Evolutionary conservation across 306 rosid genomes (phyloP), one percentile per base, ranked within the genome.

Genomic region (Castanea crenata): DNA sequence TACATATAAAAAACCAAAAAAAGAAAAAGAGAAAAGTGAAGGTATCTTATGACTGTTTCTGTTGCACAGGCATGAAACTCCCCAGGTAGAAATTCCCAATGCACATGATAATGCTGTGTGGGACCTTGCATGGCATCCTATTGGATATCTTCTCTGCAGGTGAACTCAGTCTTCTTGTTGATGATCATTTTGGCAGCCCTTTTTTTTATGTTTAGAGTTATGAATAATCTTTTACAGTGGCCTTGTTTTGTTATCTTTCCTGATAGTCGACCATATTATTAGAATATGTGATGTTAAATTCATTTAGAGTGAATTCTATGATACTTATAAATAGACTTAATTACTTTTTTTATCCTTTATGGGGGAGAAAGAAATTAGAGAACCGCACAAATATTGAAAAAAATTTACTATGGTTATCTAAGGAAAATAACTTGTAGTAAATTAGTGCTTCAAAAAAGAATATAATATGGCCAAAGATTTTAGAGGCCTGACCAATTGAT

Each of bases 41-140:
- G 46, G 46, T 49, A 49, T 83, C 79, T 75, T 73, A 55, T 79
- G 77, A 79, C 74, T 64, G 35, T 77, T 55, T 78, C 63, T 81
- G 75, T 70, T 84, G 74, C 69, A 56, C 97, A 95, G 99, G 87
- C 99, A 92, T 76, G 99, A 91, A 55, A 90, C 94, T 62, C 98
- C 99, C 4, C 99, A 95, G 87, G 84, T 93, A 82, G 99, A 95
- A 89, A 90, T 95, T 85, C 25, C 86, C 57, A 89, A 84, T 76
- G 98, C 98, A 20, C 99, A 95, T 78, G 99, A 95, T 78, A 91
- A 91, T 80, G 92, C 89, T 82, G 99, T 93, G 71, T 95, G 98
- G 99, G 97, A 95, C 84, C 98, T 95, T 82, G 98, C 97, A 27
- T 95, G 99, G 99, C 99, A 95, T 86, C 99, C 99, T 77, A 91